A percentile compares a stretch with the other conserved stretches of the same genome.
phyloP scores from a whole-genome alignment of 169 alveolate genomes.

The Eimeria tenella region DNA sequence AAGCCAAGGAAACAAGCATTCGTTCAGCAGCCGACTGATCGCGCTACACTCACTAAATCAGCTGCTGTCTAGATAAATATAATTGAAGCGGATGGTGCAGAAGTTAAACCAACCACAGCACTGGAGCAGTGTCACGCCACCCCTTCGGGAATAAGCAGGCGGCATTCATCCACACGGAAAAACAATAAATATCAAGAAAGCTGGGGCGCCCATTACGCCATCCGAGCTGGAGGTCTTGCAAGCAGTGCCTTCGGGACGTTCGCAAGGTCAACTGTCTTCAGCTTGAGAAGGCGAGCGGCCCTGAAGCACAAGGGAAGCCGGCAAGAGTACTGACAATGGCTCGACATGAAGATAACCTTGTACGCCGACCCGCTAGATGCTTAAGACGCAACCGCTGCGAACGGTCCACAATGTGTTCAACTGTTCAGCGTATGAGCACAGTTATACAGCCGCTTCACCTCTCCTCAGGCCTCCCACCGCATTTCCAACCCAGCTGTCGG shows the following conservation, averaged over 20 bases:
- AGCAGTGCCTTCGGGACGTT: constrained; percentile 66
- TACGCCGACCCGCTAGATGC: too few relatives aligned
- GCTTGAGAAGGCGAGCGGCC: constrained; percentile 71
- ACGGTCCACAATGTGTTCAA: background rate
- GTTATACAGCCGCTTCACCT: constrained; percentile 22
- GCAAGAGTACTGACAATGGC: too few relatives aligned
- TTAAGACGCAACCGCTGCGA: background rate
- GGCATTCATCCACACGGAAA: background rate
- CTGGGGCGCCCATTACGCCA: constrained; percentile 2
- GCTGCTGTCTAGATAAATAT: too few relatives aligned
- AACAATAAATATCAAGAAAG: background rate
- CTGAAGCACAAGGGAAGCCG: background rate
- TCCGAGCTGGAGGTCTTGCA: constrained; percentile 40
- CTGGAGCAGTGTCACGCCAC: too few relatives aligned
- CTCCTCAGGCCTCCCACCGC: constrained; percentile 77
- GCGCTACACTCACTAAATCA: too few relatives aligned
- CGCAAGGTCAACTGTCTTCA: constrained; percentile 61
- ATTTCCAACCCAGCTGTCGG: constrained; percentile 75
- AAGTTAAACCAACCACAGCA: too few relatives aligned
- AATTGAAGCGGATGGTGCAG: too few relatives aligned
- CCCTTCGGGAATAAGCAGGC: too few relatives aligned
- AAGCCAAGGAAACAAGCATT: too few relatives aligned
- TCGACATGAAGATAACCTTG: too few relatives aligned
- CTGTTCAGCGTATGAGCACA: background rate
- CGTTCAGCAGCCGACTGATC: too few relatives aligned